phyloP scores from a whole-genome alignment of 1,284 basidiomycete species.

The Pseudozyma thailandica region DNA sequence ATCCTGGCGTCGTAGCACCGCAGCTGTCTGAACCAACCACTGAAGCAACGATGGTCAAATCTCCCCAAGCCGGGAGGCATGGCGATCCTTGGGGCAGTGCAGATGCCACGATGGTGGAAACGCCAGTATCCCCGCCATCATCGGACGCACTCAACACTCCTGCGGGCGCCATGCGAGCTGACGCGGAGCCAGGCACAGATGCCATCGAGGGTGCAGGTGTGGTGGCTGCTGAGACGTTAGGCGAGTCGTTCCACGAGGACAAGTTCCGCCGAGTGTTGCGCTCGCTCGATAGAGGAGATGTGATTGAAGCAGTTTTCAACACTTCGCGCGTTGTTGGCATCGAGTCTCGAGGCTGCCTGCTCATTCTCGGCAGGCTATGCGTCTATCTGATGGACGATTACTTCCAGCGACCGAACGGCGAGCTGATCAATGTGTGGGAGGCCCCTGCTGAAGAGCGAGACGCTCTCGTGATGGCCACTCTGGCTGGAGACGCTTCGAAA shows the following conservation, averaged over 20 bases:
- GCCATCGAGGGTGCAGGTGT: constrained; percentile 1
- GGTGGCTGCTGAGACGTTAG: constrained; percentile 11
- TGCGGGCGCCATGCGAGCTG: not conserved
- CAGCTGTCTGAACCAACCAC: constrained; percentile 17
- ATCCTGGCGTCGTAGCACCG: constrained; percentile 28
- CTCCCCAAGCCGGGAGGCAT: constrained; percentile 14
- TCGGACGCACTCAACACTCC: not conserved
- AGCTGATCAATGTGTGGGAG: constrained; percentile 87
- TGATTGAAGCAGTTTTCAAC: constrained; percentile 82
- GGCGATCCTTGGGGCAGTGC: constrained; percentile 33
- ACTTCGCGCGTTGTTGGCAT: constrained; percentile 61
- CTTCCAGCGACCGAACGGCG: constrained; percentile 86
- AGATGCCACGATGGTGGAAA: constrained; percentile 15
- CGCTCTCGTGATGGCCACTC: constrained; percentile 75
- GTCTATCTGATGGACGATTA: constrained; percentile 92
- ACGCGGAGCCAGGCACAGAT: not conserved
- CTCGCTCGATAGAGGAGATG: constrained; percentile 82
- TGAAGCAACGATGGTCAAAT: constrained; percentile 2
- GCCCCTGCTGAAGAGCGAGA: constrained; percentile 78
- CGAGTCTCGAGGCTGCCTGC: constrained; percentile 77
- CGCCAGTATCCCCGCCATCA: not conserved
- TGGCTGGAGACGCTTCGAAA: constrained; percentile 70
- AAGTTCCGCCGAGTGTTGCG: constrained; percentile 74
- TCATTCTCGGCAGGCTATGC: constrained; percentile 85
- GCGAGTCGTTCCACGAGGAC: constrained; percentile 69